phyloP scores from a whole-genome alignment of 306 rosid genomes.

The Senna tora region DNA sequence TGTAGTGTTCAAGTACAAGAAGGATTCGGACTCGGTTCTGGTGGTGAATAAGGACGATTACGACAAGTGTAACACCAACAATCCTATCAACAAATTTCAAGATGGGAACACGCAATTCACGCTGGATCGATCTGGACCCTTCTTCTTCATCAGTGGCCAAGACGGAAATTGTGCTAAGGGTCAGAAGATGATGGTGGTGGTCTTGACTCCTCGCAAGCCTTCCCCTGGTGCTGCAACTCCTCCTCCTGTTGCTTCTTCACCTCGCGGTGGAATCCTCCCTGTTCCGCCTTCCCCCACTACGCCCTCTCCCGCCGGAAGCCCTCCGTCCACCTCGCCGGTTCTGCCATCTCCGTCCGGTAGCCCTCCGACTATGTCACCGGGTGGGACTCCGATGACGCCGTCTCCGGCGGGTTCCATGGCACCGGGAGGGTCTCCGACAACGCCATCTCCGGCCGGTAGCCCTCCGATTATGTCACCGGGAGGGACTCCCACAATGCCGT shows the following conservation, averaged over 20 bases:
- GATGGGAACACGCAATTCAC: constrained; percentile 67
- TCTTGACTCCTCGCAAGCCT: constrained; percentile 46
- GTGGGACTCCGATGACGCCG: too few relatives aligned
- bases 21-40: constrained; percentile 72
- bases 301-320: neutral
- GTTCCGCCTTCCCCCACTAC: neutral
- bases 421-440: neutral
- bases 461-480: neutral
- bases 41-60: constrained; percentile 70
- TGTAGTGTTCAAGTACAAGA: constrained; percentile 80
- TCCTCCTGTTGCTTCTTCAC: constrained; percentile 4
- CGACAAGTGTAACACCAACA: constrained; percentile 61
- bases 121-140: constrained; percentile 68
- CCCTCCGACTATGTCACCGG: neutral
- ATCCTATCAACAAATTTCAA: constrained; percentile 63
- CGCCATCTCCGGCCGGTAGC: neutral
- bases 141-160: constrained; percentile 70
- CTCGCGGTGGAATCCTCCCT: neutral
- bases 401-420: neutral
- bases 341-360: constrained; percentile 10
- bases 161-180: constrained; percentile 66
- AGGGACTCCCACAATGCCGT: too few relatives aligned
- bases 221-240: neutral
- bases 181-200: constrained; percentile 65
- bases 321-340: neutral